Evolutionary conservation across 768 basidiomycete species (phyloP).

Genomic region (Boletus rex-veris): DNA sequence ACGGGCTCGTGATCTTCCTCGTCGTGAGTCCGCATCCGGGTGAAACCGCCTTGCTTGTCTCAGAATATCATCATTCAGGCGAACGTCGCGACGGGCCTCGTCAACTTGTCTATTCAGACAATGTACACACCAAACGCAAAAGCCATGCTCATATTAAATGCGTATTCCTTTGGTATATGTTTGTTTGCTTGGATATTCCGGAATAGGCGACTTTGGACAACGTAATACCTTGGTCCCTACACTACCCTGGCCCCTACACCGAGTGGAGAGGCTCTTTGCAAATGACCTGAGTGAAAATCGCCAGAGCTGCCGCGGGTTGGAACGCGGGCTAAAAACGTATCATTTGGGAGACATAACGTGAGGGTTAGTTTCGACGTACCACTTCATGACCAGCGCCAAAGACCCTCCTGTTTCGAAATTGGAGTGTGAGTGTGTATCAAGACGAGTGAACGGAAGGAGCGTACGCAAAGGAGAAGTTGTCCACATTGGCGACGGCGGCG

Average conservation of each 20-base stretch:
- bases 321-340: conserved; percentile 49
- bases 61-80: conserved; percentile 47
- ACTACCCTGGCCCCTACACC: conserved; percentile 21
- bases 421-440: neutral
- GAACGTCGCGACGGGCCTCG: conserved; percentile 79
- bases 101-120: conserved; percentile 77
- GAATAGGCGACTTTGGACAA: conserved; percentile 32
- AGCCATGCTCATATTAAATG: conserved; percentile 59
- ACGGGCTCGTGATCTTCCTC: conserved; percentile 78
- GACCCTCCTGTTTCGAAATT: conserved; percentile 40
- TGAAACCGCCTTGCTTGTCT: neutral
- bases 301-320: conserved; percentile 54
- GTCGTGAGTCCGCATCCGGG: conserved; percentile 49
- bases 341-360: neutral
- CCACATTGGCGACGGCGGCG: conserved; percentile 60
- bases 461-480: conserved; percentile 66
- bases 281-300: conserved; percentile 57
- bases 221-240: conserved; percentile 3
- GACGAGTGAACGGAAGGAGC: conserved; percentile 21
- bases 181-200: conserved; percentile 58
- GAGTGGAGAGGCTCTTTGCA: conserved; percentile 52
- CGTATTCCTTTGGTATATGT: conserved; percentile 60
- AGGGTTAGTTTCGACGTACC: conserved; percentile 36
- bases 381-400: conserved; percentile 61
- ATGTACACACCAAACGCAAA: conserved; percentile 64